Base-by-base conservation (phyloP, 139 green algal genomes). In the Micromonas pusilla region DNA sequence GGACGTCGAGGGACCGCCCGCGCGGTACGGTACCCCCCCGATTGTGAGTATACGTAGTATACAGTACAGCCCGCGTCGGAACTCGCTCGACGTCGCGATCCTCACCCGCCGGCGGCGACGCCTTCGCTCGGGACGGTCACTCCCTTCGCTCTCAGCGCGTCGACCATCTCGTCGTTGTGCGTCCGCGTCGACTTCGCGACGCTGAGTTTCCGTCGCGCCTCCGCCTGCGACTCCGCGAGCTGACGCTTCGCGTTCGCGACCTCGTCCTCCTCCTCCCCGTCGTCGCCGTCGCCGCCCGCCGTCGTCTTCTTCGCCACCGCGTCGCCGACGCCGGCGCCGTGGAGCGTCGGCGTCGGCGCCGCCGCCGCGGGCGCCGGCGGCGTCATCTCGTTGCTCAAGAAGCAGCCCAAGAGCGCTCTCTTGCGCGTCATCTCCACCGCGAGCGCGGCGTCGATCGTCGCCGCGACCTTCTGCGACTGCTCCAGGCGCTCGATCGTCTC, bases 381-480 rank as follows among this genome's bases (percentile, higher is more conserved):
- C 28, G 65, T 33, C 30, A 33, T 39, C 4, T 26, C 28, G 65
- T 23, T 13, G 28, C 4, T 13, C 65, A 33, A 25, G 30, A 72
- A 72, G 26, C 13, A n/a, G 3, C 33, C 28, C 65, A 72, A 23
- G 2, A 72, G 28, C 65, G 26, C 26, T 2, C 65, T 25, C 38
- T 39, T 37, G 26, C 65, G 65, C 3, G 65, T 26, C n/a, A 72
- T 23, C 65, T 72, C 65, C 65, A 72, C 65, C 3, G 36, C 65
- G 26, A 52, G 30, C 65, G 65, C 65, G 28, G n/a, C 65, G 28
- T 13, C 30, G 4, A 72, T 39, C 28, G 26, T 37, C 30, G 26
- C 28, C n/a, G 45, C 45, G 9, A 57, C 45, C 45, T 16, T 9
- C 62, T 30, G 9, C 9, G 5, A 16, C 25, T 32, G n/a, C 25